Evolutionary conservation across 768 basidiomycete species (phyloP), one percentile per base, ranked within the genome.

Genomic region (Suillus sp.): DNA sequence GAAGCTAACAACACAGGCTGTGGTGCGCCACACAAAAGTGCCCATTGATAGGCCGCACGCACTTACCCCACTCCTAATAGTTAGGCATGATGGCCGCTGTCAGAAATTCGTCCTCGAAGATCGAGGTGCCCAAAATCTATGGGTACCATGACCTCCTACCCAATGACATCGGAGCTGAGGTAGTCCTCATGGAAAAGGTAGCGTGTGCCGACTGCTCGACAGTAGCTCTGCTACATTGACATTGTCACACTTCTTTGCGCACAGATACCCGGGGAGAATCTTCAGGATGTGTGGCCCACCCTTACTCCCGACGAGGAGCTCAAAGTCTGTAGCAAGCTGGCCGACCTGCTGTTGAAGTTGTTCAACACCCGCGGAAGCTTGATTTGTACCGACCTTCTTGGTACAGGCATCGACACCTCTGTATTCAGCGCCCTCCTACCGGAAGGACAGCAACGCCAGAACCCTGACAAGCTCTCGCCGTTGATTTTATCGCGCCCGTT

Each of bases 161-260:
- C 18, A 74, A 75, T 61, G 67, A 67, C 32, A 65, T 75, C 20
- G 74, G 72, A 40, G 72, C 74, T 14, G 74, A 75, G 53, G 74
- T 75, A 13, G 74, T 75, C 25, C 65, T 75, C 27, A 64, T 75
- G 34, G 74, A 75, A 62, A 70, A 75, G 71, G 74, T 74, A 62
- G 32, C 27, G 69, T 54, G 13, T 53, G 38, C 20, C 34, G 37
- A 30, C 56, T 27, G 40, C 22, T 50, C 5, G 9, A 47, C 38
- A 18, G 14, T 30, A 42, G 53, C 7, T 59, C 32, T 45, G 48
- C 61, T 62, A 70, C 13, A 61, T 53, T 7, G 42, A 70, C 13
- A 64, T 53, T 7, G 42, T 57, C 37, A 43, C 34, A 25, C 58
- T 30, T 58, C 38, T 53, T 32, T 34, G 45, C 11, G n/a, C 22